Conservation (phyloP, 1,284 basidiomycete species). For the Xerocomus minutiporus region DNA sequence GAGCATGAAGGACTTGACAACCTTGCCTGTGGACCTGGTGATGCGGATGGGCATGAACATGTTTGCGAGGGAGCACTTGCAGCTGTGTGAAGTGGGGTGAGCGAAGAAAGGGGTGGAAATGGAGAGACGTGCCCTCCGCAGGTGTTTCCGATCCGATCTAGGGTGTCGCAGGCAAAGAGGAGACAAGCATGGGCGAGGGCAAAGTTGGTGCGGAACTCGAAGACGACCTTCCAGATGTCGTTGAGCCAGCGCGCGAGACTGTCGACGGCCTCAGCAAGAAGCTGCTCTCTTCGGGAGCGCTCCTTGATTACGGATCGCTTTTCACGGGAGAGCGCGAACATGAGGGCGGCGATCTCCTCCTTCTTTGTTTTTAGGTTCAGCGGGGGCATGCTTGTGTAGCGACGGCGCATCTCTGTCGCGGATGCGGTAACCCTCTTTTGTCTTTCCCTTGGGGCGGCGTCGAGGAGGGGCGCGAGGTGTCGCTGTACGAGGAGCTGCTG, state of each 20-base stretch:
- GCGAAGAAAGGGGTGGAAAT: neutral
- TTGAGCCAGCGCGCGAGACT: slow-evolving; percentile 53
- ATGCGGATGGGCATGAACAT: slow-evolving; percentile 47
- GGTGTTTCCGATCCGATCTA: slow-evolving; percentile 41
- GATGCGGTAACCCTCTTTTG: slow-evolving; percentile 33
- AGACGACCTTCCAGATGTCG: slow-evolving; percentile 56
- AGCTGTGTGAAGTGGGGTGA: slow-evolving; percentile 12
- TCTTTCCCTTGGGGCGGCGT: slow-evolving; percentile 33
- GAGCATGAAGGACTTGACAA: slow-evolving; percentile 49
- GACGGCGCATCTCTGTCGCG: slow-evolving; percentile 35
- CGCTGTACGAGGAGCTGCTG: slow-evolving; percentile 41
- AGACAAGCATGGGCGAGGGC: slow-evolving; percentile 52
- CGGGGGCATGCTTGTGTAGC: slow-evolving; percentile 40
- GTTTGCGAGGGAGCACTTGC: slow-evolving; percentile 35
- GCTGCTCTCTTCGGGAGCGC: slow-evolving; percentile 47
- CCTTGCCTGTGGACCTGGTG: slow-evolving; percentile 38
- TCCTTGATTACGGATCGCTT: slow-evolving; percentile 51
- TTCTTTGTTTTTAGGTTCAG: slow-evolving; percentile 51
- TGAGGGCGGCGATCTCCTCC: slow-evolving; percentile 45
- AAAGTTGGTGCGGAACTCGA: slow-evolving; percentile 52
- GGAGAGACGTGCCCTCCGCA: slow-evolving; percentile 43
- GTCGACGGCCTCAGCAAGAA: slow-evolving; percentile 51
- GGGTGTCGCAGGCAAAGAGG: slow-evolving; percentile 43
- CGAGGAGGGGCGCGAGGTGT: slow-evolving; percentile 41
- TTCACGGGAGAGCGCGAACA: slow-evolving; percentile 50